Base-by-base conservation (phyloP, 164 flowering plant genomes). In the Stephania yunnanensis region DNA sequence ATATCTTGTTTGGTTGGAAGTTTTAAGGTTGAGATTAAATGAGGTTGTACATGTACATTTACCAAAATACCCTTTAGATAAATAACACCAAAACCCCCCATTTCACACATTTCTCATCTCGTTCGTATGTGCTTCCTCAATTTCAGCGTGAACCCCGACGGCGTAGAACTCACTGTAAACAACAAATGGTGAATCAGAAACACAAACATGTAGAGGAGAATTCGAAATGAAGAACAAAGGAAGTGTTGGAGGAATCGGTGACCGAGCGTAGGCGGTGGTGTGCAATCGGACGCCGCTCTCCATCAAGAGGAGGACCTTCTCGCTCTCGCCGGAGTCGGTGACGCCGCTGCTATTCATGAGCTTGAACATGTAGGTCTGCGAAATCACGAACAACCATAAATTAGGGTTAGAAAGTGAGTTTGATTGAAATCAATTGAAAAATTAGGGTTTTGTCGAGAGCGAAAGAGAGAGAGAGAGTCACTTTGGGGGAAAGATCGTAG, bases 401-500 rank as follows among this genome's bases (percentile, higher is more conserved):
- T 11, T 19, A 69, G 22, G 25, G 13, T 69, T 69, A 31, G 36
- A 31, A 3, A 31, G 36, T 19, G 10, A 7, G 22, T 44, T n/a
- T 36, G 19, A 46, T 8, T 17, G 17, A 19, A 68, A 50, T 25
- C 1, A 68, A 1, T 36, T 10, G 9, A 61, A 71, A 48, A 71
- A 50, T 15, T 75, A 78, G 72, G 79, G 81, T 76, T 76, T 72
- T 29, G 29, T 44, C 46, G 7, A 46, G n/a, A n/a, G n/a, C n/a
- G n/a, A n/a, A n/a, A n/a, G n/a, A n/a, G n/a, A n/a, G n/a, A 15
- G 64, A 58, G 64, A 30, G 64, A 10, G 22, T n/a, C n/a, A 95
- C 99, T 96, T 95, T 95, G 67, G 99, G 98, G 46, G 93, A 75
- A 80, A 95, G 86, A 85, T 95, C 99, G 81, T 95, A 95, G 80